phyloP scores from a whole-genome alignment of 768 basidiomycete genomes.

The Phylloporus sp. region DNA sequence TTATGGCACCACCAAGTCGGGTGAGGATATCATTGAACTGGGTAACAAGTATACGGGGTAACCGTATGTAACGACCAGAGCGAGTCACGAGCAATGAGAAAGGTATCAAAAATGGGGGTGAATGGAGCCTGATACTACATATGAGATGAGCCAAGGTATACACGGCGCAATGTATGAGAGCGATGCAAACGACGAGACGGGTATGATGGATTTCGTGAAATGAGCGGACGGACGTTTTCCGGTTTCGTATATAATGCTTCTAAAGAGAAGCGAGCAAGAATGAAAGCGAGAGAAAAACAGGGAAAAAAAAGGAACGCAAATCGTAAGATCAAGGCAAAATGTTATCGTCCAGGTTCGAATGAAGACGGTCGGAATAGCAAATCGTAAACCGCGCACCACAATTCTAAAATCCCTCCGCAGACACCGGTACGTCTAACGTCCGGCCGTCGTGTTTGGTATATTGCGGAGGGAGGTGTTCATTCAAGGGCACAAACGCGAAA shows the following conservation, averaged over 20 bases:
- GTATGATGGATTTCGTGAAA: conserved; percentile 34
- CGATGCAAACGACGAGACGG: conserved; percentile 34
- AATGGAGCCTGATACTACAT: conserved; percentile 34
- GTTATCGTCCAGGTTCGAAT: conserved; percentile 31
- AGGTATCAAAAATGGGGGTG: conserved; percentile 34
- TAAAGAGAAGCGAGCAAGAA: conserved; percentile 29
- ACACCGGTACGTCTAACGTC: conserved; percentile 36
- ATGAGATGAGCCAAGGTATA: conserved; percentile 34
- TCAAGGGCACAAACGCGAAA: conserved; percentile 81
- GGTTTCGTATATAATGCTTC: conserved; percentile 32
- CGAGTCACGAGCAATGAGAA: conserved; percentile 11
- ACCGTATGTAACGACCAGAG: conserved; percentile 31
- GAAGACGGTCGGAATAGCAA: conserved; percentile 28
- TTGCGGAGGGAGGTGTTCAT: conserved; percentile 63
- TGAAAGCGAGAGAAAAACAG: conserved; percentile 4
- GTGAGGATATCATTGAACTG: conserved; percentile 32
- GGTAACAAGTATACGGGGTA: conserved; percentile 36
- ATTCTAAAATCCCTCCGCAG: conserved; percentile 28
- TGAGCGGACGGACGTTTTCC: conserved; percentile 32
- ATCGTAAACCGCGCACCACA: conserved; percentile 26
- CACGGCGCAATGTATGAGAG: conserved; percentile 35
- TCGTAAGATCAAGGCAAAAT: conserved; percentile 30
- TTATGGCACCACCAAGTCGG: conserved; percentile 19
- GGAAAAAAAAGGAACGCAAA: conserved; percentile 29
- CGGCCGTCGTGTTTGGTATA: conserved; percentile 54